A percentile compares a stretch with the other conserved stretches of the same genome.
Evolutionary conservation across 208 protist genomes (phyloP).

Genomic region (Leptomonas pyrrhocoris): DNA sequence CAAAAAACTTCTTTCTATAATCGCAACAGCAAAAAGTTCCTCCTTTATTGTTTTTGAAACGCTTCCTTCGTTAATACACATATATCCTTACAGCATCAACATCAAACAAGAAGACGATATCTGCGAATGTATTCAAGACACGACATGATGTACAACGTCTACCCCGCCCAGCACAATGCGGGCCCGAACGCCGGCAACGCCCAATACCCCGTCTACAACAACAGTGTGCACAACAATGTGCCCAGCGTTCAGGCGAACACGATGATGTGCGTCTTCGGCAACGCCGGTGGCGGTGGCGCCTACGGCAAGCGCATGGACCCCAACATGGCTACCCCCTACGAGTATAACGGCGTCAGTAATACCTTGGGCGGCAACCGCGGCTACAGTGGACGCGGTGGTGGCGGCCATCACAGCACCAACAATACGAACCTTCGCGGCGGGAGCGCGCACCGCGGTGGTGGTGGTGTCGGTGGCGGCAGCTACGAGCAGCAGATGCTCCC

Average conservation of each 20-base stretch:
- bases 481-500: slow-evolving; percentile 11
- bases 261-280: slow-evolving; percentile 18
- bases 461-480: slow-evolving; percentile 1
- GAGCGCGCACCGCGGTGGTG: not conserved
- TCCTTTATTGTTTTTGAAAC: not conserved
- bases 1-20: not conserved
- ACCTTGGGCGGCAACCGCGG: not conserved
- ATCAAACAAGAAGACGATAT: not conserved
- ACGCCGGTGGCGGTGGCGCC: not conserved
- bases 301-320: slow-evolving; percentile 21
- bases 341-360: slow-evolving; percentile 8
- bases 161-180: slow-evolving; percentile 1
- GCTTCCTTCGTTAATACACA: too few relatives aligned
- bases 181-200: not conserved
- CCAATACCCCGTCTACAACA: slow-evolving; percentile 11
- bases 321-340: slow-evolving; percentile 14
- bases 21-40: slow-evolving; percentile 3
- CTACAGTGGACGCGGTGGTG: slow-evolving; percentile 4
- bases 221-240: slow-evolving; percentile 13
- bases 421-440: not conserved
- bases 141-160: slow-evolving; percentile 30
- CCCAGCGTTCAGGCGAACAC: not conserved
- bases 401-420: slow-evolving; percentile 1
- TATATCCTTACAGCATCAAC: not conserved
- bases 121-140: slow-evolving; percentile 13